Base-by-base conservation (phyloP, 1,284 basidiomycete genomes). In the Ceratobasidium sp. region DNA sequence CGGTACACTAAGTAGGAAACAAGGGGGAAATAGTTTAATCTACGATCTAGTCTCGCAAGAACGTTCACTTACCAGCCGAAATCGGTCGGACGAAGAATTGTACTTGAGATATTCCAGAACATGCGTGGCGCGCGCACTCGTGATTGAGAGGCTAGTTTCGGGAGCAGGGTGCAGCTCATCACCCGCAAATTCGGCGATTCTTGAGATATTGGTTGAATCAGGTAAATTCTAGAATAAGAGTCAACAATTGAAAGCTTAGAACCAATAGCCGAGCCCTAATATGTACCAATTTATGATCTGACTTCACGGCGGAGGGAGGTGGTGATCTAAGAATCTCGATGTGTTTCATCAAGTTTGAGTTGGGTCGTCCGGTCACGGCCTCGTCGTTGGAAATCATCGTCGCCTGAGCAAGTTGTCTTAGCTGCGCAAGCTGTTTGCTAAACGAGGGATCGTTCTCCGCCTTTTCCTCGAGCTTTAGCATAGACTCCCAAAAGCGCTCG, bases 331-430 rank as follows among this genome's bases (percentile, higher is more conserved):
- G 48, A n/a, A 64, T 29, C 3, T 24, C 47, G 2, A 29, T 50
- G 4, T 50, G 24, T 31, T 31, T 31, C 29, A 64, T 22, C 22
- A 64, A 27, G n/a, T 48, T 50, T 1, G 62, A 48, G 2, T 33
- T 47, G 17, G 45, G 14, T 17, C 50, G 45, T 1, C 22, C 22
- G 27, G 14, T 31, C 15, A 64, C 47, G 19, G 47, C 62, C 22
- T 64, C 62, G 22, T 64, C 62, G 17, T 19, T 33, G 14, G 62
- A 51, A 33, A 64, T 64, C 62, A 64, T 64, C 8, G 47, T 48
- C 15, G 62, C 62, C 27, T 64, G 62, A 64, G 62, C 62, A 31
- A 64, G 14, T 29, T 48, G 48, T 33, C 62, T 64, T 3, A 64
- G 62, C 19, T 64, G 62, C 15, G 48, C 62, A 45, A 64, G 48